Evolutionary conservation across 2,329 filamentous ascomycete species (phyloP).

Genomic region (Claviceps sp.): DNA sequence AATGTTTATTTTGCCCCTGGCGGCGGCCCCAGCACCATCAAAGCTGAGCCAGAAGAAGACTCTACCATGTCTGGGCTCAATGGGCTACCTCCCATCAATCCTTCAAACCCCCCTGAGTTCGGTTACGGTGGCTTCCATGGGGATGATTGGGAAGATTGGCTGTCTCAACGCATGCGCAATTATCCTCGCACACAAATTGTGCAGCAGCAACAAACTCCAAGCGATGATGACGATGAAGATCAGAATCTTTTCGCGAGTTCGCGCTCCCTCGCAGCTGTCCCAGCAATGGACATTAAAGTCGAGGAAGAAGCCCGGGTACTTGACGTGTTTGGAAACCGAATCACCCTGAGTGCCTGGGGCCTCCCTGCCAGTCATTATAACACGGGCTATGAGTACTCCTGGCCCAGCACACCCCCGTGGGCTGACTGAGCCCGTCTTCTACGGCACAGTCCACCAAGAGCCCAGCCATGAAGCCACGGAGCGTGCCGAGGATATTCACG

Average conservation of each 20-base stretch:
- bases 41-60: no score
- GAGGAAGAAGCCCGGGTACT: not conserved
- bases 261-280: not conserved
- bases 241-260: no score
- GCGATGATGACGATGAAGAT: not conserved
- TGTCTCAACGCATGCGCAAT: no score
- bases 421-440: not conserved
- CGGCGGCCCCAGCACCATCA: no score
- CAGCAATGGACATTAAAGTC: not conserved
- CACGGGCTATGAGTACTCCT: no score
- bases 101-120: no score
- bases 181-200: not conserved
- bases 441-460: not conserved
- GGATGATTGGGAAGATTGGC: not conserved
- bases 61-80: no score
- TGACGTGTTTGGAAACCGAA: not conserved
- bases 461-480: not conserved
- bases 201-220: not conserved
- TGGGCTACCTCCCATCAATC: no score
- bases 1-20: no score
- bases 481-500: not conserved
- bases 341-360: not conserved
- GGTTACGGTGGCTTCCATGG: not conserved
- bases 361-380: no score
- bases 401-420: not conserved